Conservation (phyloP, 164 flowering plant species). For the Vitis rupestris region DNA sequence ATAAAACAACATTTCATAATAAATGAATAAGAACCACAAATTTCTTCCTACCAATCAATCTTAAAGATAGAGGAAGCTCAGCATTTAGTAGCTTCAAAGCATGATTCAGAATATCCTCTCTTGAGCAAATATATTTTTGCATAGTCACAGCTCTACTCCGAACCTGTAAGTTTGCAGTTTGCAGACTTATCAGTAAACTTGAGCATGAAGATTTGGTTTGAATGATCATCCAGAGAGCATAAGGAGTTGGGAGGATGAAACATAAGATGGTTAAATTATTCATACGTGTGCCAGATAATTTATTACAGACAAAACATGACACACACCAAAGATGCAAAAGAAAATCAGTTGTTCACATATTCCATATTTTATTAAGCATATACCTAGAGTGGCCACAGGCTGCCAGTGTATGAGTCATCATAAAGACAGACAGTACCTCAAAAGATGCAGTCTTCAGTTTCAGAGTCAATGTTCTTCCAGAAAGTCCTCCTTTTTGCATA, state of each 20-base stretch:
- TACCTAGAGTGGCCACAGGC: neutral
- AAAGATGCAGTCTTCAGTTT: slow-evolving; percentile 88
- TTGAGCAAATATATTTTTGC: slow-evolving; percentile 60
- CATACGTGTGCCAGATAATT: neutral
- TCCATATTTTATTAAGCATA: neutral
- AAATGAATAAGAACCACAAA: no score
- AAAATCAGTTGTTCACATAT: neutral
- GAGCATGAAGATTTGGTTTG: neutral
- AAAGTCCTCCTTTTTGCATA: slow-evolving; percentile 74
- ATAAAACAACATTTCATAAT: no score
- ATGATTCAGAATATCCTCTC: slow-evolving; percentile 73
- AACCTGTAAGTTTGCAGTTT: slow-evolving; percentile 49
- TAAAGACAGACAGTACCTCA: slow-evolving; percentile 60
- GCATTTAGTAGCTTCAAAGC: slow-evolving; percentile 86
- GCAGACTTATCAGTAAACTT: slow-evolving; percentile 5
- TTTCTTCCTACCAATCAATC: slow-evolving; percentile 70
- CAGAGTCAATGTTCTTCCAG: slow-evolving; percentile 86
- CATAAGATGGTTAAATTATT: neutral
- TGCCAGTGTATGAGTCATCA: neutral
- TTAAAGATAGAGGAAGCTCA: slow-evolving; percentile 83
- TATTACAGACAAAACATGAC: neutral
- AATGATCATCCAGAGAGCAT: neutral
- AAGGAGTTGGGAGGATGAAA: neutral
- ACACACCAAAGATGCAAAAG: neutral
- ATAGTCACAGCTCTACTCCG: slow-evolving; percentile 82